A percentile compares a stretch with the other conserved stretches of the same genome.
These are phyloP conservation scores for Stagonosporopsis chrysanthemi DNA, from an alignment of 2,329 filamentous ascomycete genomes.

Conservation along the genomic window DNA sequence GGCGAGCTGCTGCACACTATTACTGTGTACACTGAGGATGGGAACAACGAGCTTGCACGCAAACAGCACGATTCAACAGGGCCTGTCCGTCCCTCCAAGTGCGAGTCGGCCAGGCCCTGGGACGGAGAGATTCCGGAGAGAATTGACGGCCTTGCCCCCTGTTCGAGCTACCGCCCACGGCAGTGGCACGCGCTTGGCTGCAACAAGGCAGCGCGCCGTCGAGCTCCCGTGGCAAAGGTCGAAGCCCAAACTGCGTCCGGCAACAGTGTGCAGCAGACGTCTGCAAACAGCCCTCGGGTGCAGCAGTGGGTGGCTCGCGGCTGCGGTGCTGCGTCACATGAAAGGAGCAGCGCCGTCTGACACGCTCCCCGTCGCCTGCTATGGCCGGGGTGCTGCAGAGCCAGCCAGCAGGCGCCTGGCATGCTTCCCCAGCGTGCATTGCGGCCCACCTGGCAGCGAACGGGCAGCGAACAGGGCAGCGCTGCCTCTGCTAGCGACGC, in stretches of 20 bases:
- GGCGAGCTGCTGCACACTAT: neutral
- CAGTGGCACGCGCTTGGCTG: slow-evolving; percentile 16
- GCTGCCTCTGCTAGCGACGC: slow-evolving; percentile 32
- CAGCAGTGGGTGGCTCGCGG: neutral
- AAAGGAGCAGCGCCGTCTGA: neutral
- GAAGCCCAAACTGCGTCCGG: slow-evolving; percentile 21
- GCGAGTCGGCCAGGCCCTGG: slow-evolving; percentile 3
- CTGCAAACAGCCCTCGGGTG: slow-evolving; percentile 26
- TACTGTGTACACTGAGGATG: neutral
- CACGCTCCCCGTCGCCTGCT: too few relatives aligned
- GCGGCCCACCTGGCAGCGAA: slow-evolving; percentile 24
- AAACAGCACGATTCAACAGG: neutral
- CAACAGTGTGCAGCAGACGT: slow-evolving; percentile 18
- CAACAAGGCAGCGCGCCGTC: slow-evolving; percentile 16
- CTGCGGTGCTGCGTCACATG: slow-evolving; percentile 20
- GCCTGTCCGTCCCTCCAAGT: too few relatives aligned
- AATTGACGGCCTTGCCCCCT: slow-evolving; percentile 15
- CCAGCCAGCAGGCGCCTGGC: too few relatives aligned
- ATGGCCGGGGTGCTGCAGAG: too few relatives aligned
- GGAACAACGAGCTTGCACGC: neutral
- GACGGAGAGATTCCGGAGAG: slow-evolving; percentile 4
- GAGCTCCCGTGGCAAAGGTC: slow-evolving; percentile 23
- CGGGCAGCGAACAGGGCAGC: slow-evolving; percentile 30
- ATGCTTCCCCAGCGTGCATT: slow-evolving; percentile 19
- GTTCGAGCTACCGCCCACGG: slow-evolving; percentile 23